Evolutionary conservation across 2,329 filamentous ascomycete species (phyloP).

Genomic region (Thelonectria olida): DNA sequence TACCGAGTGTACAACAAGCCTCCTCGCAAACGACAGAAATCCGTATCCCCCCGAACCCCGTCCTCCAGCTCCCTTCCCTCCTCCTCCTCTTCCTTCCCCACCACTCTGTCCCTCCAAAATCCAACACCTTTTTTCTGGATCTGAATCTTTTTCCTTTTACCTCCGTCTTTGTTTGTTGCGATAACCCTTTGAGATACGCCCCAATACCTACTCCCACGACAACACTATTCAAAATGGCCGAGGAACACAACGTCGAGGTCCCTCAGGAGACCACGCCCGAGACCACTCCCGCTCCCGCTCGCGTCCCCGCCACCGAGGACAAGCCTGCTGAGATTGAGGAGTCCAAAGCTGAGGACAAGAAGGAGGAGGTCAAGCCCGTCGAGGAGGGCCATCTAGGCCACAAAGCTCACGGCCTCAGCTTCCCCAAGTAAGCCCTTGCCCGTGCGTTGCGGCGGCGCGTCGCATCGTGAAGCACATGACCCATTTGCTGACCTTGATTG

Average conservation of each 20-base stretch:
- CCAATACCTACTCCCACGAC: constrained; percentile 44
- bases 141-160: constrained; percentile 50
- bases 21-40: too few species aligned
- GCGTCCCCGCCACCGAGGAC: constrained; percentile 50
- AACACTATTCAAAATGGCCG: constrained; percentile 71
- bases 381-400: constrained; percentile 88
- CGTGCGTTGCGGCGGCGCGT: too few species aligned
- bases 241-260: constrained; percentile 72
- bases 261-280: constrained; percentile 60
- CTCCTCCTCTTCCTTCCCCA: constrained; percentile 45
- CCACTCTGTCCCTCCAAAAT: constrained; percentile 39
- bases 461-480: too few species aligned
- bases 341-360: constrained; percentile 53
- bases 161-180: constrained; percentile 57
- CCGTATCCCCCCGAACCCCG: too few species aligned
- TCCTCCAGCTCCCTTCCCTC: constrained; percentile 43
- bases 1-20: too few species aligned
- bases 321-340: constrained; percentile 53
- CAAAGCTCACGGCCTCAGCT: constrained; percentile 84
- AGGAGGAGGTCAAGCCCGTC: constrained; percentile 71
- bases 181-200: constrained; percentile 55
- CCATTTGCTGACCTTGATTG: not conserved
- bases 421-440: constrained; percentile 79
- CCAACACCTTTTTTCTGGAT: constrained; percentile 47
- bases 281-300: constrained; percentile 44